Evolutionary conservation across 805 yeast genomes (phyloP), one percentile per base, ranked within the genome.

Genomic region (Ogataea degrootiae): DNA sequence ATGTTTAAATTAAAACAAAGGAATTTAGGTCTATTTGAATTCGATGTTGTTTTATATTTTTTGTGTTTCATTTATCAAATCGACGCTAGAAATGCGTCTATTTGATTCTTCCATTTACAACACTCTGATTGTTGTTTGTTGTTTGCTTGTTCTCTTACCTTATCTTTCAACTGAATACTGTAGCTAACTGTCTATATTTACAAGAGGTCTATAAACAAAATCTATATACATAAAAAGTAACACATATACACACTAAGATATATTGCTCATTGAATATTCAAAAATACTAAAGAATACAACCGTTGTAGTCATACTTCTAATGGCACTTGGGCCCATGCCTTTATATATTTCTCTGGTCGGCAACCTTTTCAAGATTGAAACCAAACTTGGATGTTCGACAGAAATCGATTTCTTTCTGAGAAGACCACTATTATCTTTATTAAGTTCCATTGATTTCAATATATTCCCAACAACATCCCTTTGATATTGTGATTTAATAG

Each of bases 261-360:
- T 62, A 52, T 78, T 72, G 42, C 71, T 70, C 88, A 86, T 82
- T 45, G 83, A 64, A 52, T 73, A 76, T 63, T 87, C 96, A 66
- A 77, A 88, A 15, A 77, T 67, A 34, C 88, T 75, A 65, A 88
- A 88, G 61, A 88, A 86, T 7, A 83, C 82, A 76, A 85, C 77
- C 50, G 88, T 88, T 14, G 83, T 85, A 46, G 85, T 57, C 44
- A 88, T 78, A 0, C 94, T 82, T 50, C 96, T 73, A 9, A 82
- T 69, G 26, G 85, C 69, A 12, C 91, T 83, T 26, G 88, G 87
- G 2, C 89, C 87, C 39, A 88, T 68, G 0, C 96, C 96, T 44
- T 89, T 72, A 65, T 87, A 88, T 76, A 85, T 73, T 29, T 77
- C 69, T 43, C 77, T 68, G 4, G 66, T 69, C 36, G 73, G 81